Evolutionary conservation across 768 basidiomycete species (phyloP).

Genomic region (Mrakia frigida): DNA sequence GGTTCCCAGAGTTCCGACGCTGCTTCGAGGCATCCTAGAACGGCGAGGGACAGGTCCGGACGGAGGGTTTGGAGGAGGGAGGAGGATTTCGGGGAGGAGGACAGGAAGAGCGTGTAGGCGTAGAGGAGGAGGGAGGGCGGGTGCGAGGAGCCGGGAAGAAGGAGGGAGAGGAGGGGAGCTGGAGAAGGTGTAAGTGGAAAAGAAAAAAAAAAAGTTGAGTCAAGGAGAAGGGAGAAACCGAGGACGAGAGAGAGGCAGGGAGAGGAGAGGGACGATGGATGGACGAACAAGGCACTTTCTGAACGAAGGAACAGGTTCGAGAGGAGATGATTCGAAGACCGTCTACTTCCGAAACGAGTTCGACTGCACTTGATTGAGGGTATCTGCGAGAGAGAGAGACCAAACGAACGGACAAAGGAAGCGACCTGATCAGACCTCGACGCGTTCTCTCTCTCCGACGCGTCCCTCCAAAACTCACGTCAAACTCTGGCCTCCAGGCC

Average conservation of each 20-base stretch:
- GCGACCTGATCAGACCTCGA: neutral
- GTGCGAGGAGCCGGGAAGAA: conserved; percentile 85
- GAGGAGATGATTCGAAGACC: conserved; percentile 78
- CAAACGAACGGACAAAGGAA: neutral
- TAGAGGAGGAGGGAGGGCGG: conserved; percentile 88
- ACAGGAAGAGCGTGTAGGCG: conserved; percentile 49
- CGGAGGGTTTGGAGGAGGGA: conserved; percentile 13
- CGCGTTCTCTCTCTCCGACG: neutral
- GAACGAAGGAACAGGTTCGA: conserved; percentile 77
- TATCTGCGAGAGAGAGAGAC: conserved; percentile 54
- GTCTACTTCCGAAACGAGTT: conserved; percentile 80
- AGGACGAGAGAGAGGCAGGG: conserved; percentile 53
- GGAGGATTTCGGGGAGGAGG: conserved; percentile 1
- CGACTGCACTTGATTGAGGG: conserved; percentile 66
- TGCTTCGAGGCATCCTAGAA: conserved; percentile 12
- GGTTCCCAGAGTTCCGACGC: conserved; percentile 18
- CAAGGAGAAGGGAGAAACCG: conserved; percentile 50
- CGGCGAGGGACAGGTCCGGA: neutral
- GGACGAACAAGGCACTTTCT: conserved; percentile 79
- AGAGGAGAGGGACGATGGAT: neutral
- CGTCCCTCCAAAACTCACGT: conserved; percentile 53
- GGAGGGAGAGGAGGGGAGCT: conserved; percentile 76
- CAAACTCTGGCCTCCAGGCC: conserved; percentile 81
- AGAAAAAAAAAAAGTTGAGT: too few relatives aligned
- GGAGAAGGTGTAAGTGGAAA: conserved; percentile 50